Evolutionary conservation across 208 protist species (phyloP).

Genomic region (Trypanosoma conorhini): DNA sequence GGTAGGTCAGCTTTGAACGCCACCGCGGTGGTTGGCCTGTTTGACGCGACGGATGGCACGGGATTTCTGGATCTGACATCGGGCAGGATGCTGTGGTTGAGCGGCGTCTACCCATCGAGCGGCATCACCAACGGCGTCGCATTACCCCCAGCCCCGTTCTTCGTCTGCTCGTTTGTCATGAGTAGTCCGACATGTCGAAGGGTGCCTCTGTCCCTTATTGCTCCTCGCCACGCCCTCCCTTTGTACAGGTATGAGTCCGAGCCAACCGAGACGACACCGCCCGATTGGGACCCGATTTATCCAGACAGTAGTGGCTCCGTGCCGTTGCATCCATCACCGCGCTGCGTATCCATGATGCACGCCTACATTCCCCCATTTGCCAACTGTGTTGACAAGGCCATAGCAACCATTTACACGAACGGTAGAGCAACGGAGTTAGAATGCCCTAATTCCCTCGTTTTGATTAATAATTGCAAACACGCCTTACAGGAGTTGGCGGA

Average conservation of each 20-base stretch:
- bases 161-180: slow-evolving; percentile 19
- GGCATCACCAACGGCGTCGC: slow-evolving; percentile 1
- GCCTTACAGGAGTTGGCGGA: neutral
- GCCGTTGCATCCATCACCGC: slow-evolving; percentile 10
- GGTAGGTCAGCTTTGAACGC: neutral
- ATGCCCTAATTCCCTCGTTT: slow-evolving; percentile 6
- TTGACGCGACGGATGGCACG: slow-evolving; percentile 5
- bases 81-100: slow-evolving; percentile 13
- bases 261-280: slow-evolving; percentile 14
- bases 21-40: neutral
- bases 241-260: slow-evolving; percentile 15
- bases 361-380: slow-evolving; percentile 14
- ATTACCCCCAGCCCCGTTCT: neutral
- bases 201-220: neutral
- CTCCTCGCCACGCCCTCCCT: neutral
- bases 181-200: slow-evolving; percentile 3
- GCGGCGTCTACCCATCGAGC: neutral
- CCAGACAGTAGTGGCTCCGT: slow-evolving; percentile 9
- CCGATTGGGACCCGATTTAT: slow-evolving; percentile 12
- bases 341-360: slow-evolving; percentile 11
- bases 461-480: neutral
- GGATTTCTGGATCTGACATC: slow-evolving; percentile 5
- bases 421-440: neutral
- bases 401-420: slow-evolving; percentile 8
- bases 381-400: slow-evolving; percentile 9